These are phyloP conservation scores for Albifimbria verrucaria DNA, from an alignment of 2,329 filamentous ascomycete genomes.

Conservation along the genomic window DNA sequence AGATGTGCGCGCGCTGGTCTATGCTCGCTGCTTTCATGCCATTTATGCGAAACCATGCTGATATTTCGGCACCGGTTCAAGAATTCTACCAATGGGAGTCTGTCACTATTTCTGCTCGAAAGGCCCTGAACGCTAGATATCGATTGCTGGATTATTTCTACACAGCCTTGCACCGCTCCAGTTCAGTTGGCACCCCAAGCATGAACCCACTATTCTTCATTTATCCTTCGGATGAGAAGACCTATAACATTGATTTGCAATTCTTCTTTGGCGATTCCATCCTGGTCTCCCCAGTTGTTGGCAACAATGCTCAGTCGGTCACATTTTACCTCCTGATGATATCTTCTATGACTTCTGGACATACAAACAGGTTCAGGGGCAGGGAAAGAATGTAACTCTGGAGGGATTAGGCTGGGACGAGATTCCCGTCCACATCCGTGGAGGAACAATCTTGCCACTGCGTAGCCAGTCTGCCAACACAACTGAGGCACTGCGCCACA, in stretches of 20 bases:
- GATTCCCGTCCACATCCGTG: slow-evolving; percentile 62
- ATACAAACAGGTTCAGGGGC: slow-evolving; percentile 14
- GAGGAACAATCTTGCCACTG: slow-evolving; percentile 58
- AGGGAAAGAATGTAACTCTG: slow-evolving; percentile 4
- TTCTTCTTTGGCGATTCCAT: slow-evolving; percentile 42
- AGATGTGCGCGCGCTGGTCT: slow-evolving; percentile 64
- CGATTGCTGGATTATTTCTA: slow-evolving; percentile 71
- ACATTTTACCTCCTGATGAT: slow-evolving; percentile 44
- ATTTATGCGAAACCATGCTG: slow-evolving; percentile 66
- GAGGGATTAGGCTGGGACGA: slow-evolving; percentile 38
- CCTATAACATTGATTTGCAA: slow-evolving; percentile 40
- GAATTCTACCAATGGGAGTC: slow-evolving; percentile 65
- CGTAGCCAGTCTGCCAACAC: slow-evolving; percentile 54
- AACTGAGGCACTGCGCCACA: slow-evolving; percentile 55
- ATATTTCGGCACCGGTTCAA: slow-evolving; percentile 40
- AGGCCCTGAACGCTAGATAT: slow-evolving; percentile 68
- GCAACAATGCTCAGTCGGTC: slow-evolving; percentile 35
- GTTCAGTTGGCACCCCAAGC: slow-evolving; percentile 55
- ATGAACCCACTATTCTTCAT: slow-evolving; percentile 67
- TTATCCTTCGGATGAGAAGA: slow-evolving; percentile 49
- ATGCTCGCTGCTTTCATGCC: slow-evolving; percentile 61
- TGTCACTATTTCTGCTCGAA: slow-evolving; percentile 59
- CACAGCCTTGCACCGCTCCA: slow-evolving; percentile 61
- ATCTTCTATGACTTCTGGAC: slow-evolving; percentile 46
- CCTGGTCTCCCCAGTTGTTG: slow-evolving; percentile 40